These are phyloP conservation scores for Candida berthetii DNA, from an alignment of 805 yeast species.

Conservation along the genomic window DNA sequence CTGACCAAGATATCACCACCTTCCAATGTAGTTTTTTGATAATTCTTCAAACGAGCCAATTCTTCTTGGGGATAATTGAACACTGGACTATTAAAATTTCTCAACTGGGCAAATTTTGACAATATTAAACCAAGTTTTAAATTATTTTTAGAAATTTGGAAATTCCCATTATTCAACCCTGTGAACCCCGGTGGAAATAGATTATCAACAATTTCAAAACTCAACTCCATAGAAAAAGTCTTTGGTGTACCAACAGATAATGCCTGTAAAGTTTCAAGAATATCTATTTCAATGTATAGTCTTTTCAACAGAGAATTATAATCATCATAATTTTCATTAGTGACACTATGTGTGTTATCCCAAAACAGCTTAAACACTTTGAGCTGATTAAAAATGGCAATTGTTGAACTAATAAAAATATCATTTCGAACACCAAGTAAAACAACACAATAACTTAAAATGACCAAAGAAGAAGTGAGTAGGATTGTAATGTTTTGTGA, in stretches of 20 bases:
- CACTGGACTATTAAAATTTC: slow-evolving; percentile 2
- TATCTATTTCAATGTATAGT: slow-evolving; percentile 38
- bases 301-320: slow-evolving; percentile 26
- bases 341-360: slow-evolving; percentile 6
- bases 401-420: slow-evolving; percentile 46
- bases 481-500: slow-evolving; percentile 25
- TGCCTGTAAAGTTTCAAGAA: slow-evolving; percentile 47
- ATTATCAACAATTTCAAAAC: slow-evolving; percentile 12
- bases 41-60: not conserved
- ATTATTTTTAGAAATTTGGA: slow-evolving; percentile 15
- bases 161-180: slow-evolving; percentile 2
- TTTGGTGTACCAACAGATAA: slow-evolving; percentile 45
- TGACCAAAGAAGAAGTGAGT: slow-evolving; percentile 30
- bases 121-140: slow-evolving; percentile 19
- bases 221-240: slow-evolving; percentile 15
- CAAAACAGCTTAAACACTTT: slow-evolving; percentile 34
- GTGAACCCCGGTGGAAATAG: slow-evolving; percentile 11
- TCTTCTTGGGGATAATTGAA: not conserved
- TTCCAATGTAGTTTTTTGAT: not conserved
- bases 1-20: not conserved
- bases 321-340: slow-evolving; percentile 16
- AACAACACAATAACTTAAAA: slow-evolving; percentile 50
- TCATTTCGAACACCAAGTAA: slow-evolving; percentile 57
- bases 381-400: slow-evolving; percentile 53
- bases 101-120: slow-evolving; percentile 9